These are phyloP conservation scores for Recurvomyces mirabilis DNA, from an alignment of 495 filamentous ascomycete genomes.

Conservation along the genomic window DNA sequence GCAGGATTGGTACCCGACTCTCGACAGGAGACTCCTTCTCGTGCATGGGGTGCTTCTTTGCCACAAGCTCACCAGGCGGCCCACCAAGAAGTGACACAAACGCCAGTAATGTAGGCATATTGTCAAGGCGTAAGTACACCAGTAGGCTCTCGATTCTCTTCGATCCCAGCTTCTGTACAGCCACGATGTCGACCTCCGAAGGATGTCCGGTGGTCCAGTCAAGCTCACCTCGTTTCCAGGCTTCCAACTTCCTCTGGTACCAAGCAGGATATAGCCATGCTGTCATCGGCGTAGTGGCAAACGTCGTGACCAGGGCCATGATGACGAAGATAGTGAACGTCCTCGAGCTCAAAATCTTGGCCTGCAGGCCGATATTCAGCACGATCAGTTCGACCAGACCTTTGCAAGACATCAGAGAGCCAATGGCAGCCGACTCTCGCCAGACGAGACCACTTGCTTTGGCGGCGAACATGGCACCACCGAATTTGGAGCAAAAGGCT, in stretches of 20 bases:
- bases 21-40: conserved; percentile 4
- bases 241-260: conserved; percentile 84
- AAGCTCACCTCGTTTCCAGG: conserved; percentile 86
- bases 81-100: conserved; percentile 67
- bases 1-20: conserved; percentile 12
- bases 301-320: conserved; percentile 89
- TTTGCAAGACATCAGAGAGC: conserved; percentile 94
- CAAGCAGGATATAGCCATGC: conserved; percentile 67
- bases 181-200: conserved; percentile 30
- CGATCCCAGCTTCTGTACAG: conserved; percentile 31
- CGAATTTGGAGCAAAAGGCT: conserved; percentile 77
- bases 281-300: conserved; percentile 78
- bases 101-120: conserved; percentile 73
- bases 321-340: conserved; percentile 99
- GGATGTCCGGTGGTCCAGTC: conserved; percentile 63
- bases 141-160: conserved; percentile 40
- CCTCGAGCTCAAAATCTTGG: conserved; percentile 69
- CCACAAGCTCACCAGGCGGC: conserved; percentile 10
- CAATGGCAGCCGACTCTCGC: conserved; percentile 88
- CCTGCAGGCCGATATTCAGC: conserved; percentile 91
- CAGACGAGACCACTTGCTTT: conserved; percentile 68
- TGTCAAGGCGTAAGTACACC: conserved; percentile 76
- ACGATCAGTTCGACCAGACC: conserved; percentile 94
- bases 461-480: conserved; percentile 75
- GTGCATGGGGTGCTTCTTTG: conserved; percentile 22